phyloP scores from a whole-genome alignment of 257 asterid species.

The Scutellaria baicalensis region DNA sequence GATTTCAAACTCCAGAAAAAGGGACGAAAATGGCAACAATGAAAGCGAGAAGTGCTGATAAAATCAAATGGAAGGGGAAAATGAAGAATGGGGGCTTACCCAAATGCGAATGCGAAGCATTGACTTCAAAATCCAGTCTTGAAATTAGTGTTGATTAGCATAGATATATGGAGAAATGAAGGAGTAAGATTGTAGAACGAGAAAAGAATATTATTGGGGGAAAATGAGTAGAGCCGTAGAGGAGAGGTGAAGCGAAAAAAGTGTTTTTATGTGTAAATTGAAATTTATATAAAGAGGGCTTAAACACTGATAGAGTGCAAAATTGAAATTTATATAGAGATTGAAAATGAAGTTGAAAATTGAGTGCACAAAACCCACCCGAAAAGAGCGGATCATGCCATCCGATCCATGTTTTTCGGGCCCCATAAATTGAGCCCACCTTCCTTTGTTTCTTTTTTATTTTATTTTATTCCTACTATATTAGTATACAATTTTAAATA shows the following conservation, averaged over 20 bases:
- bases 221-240: background rate
- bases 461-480: background rate
- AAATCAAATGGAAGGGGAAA: background rate
- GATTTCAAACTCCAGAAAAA: background rate
- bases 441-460: background rate
- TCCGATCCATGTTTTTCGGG: conserved; percentile 43
- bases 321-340: too few relatives aligned
- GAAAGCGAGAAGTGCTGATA: background rate
- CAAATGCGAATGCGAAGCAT: conserved; percentile 28
- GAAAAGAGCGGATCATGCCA: conserved; percentile 44
- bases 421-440: background rate
- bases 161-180: background rate
- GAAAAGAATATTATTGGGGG: conserved; percentile 24
- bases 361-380: conserved; percentile 11
- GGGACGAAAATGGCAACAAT: background rate
- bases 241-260: conserved; percentile 6
- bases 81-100: conserved; percentile 11
- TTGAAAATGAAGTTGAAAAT: background rate
- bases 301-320: too few relatives aligned
- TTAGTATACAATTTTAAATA: too few relatives aligned
- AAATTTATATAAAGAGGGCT: too few relatives aligned
- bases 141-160: background rate
- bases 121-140: background rate
- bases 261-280: background rate
- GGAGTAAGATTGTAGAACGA: conserved; percentile 23